Evolutionary conservation across 768 basidiomycete genomes (phyloP).

Genomic region (Tylopilus plumbeoviolaceoides): DNA sequence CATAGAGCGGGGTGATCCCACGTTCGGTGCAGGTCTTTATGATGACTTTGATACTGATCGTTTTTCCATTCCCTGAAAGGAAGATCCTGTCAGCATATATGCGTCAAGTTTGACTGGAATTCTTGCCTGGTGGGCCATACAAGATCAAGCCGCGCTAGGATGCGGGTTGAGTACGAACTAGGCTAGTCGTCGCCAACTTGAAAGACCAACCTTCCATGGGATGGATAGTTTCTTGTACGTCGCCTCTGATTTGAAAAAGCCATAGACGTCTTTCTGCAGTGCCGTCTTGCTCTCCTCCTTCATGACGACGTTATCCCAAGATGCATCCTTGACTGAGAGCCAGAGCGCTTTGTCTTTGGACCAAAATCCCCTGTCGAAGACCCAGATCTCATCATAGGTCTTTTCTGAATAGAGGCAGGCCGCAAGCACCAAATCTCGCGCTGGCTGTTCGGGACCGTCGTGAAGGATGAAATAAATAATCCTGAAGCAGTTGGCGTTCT

Average conservation of each 20-base stretch:
- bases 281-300: constrained; percentile 63
- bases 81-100: neutral
- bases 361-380: constrained; percentile 73
- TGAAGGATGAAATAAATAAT: constrained; percentile 53
- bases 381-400: constrained; percentile 69
- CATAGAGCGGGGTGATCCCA: constrained; percentile 70
- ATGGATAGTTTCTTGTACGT: constrained; percentile 72
- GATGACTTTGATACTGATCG: constrained; percentile 76
- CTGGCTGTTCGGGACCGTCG: constrained; percentile 51
- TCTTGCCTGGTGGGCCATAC: constrained; percentile 71
- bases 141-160: constrained; percentile 75
- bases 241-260: constrained; percentile 73
- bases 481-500: constrained; percentile 15
- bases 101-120: neutral
- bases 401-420: constrained; percentile 49
- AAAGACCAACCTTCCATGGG: constrained; percentile 68
- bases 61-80: constrained; percentile 71
- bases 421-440: constrained; percentile 48
- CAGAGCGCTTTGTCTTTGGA: constrained; percentile 57
- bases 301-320: constrained; percentile 74
- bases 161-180: neutral
- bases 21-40: constrained; percentile 68
- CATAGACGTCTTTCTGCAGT: constrained; percentile 69
- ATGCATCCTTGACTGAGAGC: constrained; percentile 56
- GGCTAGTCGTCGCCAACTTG: neutral